Evolutionary conservation across 2,329 filamentous ascomycete genomes (phyloP).

Genomic region (Hypoxylon sp.): DNA sequence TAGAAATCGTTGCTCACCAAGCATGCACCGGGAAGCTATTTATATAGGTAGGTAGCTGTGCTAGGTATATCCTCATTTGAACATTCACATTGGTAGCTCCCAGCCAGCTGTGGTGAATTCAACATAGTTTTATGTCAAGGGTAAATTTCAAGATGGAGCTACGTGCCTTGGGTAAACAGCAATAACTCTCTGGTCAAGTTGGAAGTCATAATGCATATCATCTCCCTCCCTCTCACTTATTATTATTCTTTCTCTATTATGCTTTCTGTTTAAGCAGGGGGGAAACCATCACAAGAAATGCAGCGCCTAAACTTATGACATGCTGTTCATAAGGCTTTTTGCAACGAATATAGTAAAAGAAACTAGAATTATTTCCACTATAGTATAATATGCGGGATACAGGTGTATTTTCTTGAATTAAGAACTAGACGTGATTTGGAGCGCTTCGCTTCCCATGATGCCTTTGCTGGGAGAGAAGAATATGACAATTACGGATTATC

Average conservation of each 20-base stretch:
- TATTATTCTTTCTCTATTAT: not conserved
- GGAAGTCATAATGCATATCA: too few species aligned
- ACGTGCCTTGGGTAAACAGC: not conserved
- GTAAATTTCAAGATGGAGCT: not conserved
- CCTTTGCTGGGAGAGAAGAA: not conserved
- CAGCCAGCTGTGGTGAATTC: not conserved
- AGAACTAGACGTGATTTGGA: too few species aligned
- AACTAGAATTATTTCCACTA: not conserved
- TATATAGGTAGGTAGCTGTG: not conserved
- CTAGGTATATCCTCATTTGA: not conserved
- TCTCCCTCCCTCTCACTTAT: not conserved
- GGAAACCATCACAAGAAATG: not conserved
- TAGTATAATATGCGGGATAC: too few species aligned
- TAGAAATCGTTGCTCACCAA: not conserved
- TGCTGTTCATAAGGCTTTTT: not conserved
- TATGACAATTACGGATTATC: not conserved
- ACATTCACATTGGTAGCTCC: not conserved
- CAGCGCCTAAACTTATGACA: not conserved
- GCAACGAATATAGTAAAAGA: not conserved
- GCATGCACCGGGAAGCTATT: not conserved
- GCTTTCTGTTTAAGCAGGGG: not conserved
- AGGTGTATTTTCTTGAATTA: too few species aligned
- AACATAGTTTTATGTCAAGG: not conserved
- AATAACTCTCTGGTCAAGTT: not conserved
- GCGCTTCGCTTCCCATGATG: not conserved